A percentile compares a stretch with the other conserved stretches of the same genome.
Evolutionary conservation across 225 moss, liverwort and hornwort species (phyloP).

Genomic region (Polytrichum formosum): DNA sequence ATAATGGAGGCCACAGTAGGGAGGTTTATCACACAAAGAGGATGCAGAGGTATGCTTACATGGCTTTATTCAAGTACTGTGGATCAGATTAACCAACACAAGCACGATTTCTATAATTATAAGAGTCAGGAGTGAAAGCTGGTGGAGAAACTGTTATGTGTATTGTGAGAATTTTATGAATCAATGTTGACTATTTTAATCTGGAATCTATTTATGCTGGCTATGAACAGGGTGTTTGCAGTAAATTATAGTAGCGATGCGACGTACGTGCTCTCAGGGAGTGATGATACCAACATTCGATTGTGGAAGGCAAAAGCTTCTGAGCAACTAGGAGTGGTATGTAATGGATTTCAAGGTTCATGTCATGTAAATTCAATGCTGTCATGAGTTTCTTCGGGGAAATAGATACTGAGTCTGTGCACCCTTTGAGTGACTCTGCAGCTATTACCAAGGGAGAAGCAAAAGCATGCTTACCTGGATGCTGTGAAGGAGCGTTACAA

Average conservation of each 20-base stretch:
- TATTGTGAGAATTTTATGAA: too few species aligned
- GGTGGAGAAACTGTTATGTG: too few species aligned
- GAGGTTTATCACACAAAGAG: constrained; percentile 97
- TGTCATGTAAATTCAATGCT: neutral
- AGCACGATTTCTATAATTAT: too few species aligned
- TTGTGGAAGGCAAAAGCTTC: constrained; percentile 93
- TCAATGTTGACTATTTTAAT: too few species aligned
- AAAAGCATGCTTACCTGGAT: constrained; percentile 77
- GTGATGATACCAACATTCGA: constrained; percentile 96
- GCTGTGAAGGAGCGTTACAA: constrained; percentile 89
- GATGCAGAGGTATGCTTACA: constrained; percentile 77
- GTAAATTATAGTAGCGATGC: constrained; percentile 85
- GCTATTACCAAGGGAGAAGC: constrained; percentile 92
- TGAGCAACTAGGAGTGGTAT: constrained; percentile 95
- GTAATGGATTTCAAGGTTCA: neutral
- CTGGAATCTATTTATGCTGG: too few species aligned
- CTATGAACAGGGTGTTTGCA: constrained; percentile 72
- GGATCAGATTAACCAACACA: too few species aligned
- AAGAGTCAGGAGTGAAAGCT: too few species aligned
- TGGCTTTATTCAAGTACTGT: too few species aligned
- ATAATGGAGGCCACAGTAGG: constrained; percentile 92
- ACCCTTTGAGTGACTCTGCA: constrained; percentile 43
- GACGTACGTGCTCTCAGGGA: constrained; percentile 84
- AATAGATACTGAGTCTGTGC: neutral
- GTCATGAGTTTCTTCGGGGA: neutral